Evolutionary conservation across 106 monocot genomes (phyloP), one percentile per base, ranked within the genome.

Genomic region (Agapanthus africanus): DNA sequence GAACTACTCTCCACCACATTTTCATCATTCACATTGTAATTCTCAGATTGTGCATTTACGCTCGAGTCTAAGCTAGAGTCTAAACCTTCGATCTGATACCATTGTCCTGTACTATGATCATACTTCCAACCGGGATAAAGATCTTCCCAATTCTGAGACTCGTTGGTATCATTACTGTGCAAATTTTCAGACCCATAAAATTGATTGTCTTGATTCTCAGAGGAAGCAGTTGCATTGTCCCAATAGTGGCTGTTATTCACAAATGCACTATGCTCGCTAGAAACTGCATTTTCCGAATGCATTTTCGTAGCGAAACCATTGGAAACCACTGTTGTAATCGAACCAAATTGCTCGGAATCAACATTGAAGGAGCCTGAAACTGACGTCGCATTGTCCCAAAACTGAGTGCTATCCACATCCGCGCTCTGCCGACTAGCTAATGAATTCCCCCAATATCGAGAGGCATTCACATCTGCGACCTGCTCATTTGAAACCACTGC

Each of bases 61-160:
- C 50, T 34, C 31, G 71, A 10, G 47, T 81, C 70, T 35, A 59
- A 59, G 70, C 47, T 50, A 37, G 70, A 7, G 42, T 82, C 71
- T 34, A 61, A 63, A 74, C 51, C 57, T 66, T 73, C 88, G 8
- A 76, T 52, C 64, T 88, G 88, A 67, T 76, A 82, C 88, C 88
- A 88, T 62, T 81, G 78, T 2, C 81, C 81, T 10, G 88, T 79
- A 37, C 30, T 67, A 13, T 63, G 57, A 68, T 91, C 88, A 52
- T 86, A 97, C 76, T 89, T 91, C 95, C 95, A 97, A 57, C 91
- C 95, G 3, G 95, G 95, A 67, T 91, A 97, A 35, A 82, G 74
- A 62, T 75, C 84, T 71, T 97, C 91, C 86, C 83, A 91, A 69
- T 87, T 79, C 42, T 84, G 66, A n/a, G 73, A 28, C 44, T 78